phyloP scores from a whole-genome alignment of 192 early-diverging fungal species.

The Radiomyces spectabilis region DNA sequence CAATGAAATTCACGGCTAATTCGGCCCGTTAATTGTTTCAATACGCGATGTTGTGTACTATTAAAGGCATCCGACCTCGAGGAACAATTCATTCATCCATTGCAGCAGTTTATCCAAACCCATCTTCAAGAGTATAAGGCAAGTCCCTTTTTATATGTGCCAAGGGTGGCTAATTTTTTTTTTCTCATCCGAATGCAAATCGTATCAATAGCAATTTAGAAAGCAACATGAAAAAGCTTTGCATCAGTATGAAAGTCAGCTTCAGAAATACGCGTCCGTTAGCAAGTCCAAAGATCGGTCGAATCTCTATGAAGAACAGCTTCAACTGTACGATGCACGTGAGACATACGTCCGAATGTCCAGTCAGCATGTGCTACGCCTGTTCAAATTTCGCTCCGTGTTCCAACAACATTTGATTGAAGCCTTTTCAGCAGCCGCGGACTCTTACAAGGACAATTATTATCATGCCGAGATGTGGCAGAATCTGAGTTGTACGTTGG shows the following conservation, averaged over 20 bases:
- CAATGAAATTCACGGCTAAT: background rate
- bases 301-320: conserved; percentile 56
- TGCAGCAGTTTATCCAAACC: conserved; percentile 49
- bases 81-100: conserved; percentile 47
- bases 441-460: background rate
- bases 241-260: conserved; percentile 54
- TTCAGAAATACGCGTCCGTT: conserved; percentile 44
- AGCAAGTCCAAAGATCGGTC: conserved; percentile 54
- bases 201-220: conserved; percentile 25
- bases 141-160: background rate
- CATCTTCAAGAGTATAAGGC: conserved; percentile 60
- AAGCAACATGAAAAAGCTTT: conserved; percentile 42
- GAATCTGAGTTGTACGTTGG: conserved; percentile 22
- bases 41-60: background rate
- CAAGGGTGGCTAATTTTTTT: background rate
- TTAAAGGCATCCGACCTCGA: conserved; percentile 45
- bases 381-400: conserved; percentile 42
- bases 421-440: conserved; percentile 19
- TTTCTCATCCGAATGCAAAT: background rate
- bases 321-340: conserved; percentile 51
- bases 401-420: conserved; percentile 34
- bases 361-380: conserved; percentile 44
- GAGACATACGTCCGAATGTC: conserved; percentile 54
- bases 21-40: background rate
- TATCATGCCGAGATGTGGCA: conserved; percentile 17